A percentile compares a stretch with the other conserved stretches of the same genome.
Conservation (phyloP, 768 basidiomycete species). For the Lepiota venenata region DNA sequence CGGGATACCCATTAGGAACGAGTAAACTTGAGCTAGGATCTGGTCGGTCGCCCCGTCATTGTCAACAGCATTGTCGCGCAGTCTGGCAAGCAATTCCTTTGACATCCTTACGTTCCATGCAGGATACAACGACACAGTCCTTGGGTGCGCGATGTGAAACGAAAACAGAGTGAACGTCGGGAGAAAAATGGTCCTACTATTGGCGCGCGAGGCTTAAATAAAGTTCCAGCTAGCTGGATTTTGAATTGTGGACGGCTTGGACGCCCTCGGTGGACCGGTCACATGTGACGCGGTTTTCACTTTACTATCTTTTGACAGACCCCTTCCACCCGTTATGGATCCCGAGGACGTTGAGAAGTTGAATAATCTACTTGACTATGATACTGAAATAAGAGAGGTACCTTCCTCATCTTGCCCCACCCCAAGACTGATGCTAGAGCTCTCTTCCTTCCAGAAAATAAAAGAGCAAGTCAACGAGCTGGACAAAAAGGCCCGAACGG, state of each 20-base stretch:
- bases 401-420: neutral
- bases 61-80: slow-evolving; percentile 59
- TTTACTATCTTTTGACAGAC: neutral
- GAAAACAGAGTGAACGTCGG: neutral
- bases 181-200: neutral
- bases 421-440: neutral
- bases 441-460: slow-evolving; percentile 56
- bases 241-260: too few species aligned
- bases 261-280: too few species aligned
- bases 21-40: slow-evolving; percentile 47
- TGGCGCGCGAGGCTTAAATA: neutral
- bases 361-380: slow-evolving; percentile 57
- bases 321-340: slow-evolving; percentile 41
- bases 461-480: slow-evolving; percentile 71
- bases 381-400: slow-evolving; percentile 66
- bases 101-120: slow-evolving; percentile 29
- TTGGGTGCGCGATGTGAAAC: neutral
- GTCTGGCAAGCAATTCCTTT: slow-evolving; percentile 44
- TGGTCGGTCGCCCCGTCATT: slow-evolving; percentile 44
- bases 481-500: slow-evolving; percentile 70
- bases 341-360: slow-evolving; percentile 50
- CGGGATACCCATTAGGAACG: slow-evolving; percentile 48
- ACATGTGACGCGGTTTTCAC: neutral
- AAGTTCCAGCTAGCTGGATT: neutral
- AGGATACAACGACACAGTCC: neutral